Percentiles rank a stretch among this genome's conserved stretches.
Conservation (phyloP, 306 rosid genomes). For the Dryas octopetala region DNA sequence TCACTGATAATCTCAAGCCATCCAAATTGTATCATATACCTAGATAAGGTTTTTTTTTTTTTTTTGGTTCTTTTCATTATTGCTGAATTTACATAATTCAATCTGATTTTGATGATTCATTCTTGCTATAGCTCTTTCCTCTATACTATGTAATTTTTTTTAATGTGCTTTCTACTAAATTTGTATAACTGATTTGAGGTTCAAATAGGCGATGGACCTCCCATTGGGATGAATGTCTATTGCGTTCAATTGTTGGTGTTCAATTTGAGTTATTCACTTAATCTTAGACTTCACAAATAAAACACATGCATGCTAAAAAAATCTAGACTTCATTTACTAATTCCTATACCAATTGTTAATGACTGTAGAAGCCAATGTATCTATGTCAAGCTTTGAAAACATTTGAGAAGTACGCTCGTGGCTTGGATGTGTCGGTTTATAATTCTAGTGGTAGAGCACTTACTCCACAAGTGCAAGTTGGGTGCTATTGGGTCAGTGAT, state of each 20-base stretch:
- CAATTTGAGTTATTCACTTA: too few species aligned
- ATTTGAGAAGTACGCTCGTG: too few species aligned
- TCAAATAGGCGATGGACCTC: background rate
- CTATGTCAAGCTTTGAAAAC: too few species aligned
- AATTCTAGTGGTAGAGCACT: too few species aligned
- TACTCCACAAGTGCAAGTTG: too few species aligned
- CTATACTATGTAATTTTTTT: background rate
- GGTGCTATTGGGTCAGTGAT: too few species aligned
- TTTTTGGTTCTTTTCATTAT: background rate
- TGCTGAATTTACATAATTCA: background rate
- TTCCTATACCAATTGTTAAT: too few species aligned
- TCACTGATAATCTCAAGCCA: slow-evolving; percentile 54
- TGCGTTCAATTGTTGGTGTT: background rate
- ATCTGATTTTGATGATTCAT: slow-evolving; percentile 10
- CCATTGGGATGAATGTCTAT: background rate
- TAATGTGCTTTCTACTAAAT: background rate
- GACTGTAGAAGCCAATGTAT: too few species aligned
- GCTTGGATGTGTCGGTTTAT: too few species aligned
- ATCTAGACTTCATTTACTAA: too few species aligned
- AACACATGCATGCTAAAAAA: too few species aligned
- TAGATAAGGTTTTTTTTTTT: slow-evolving; percentile 18
- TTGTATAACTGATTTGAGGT: background rate
- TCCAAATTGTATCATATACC: slow-evolving; percentile 79
- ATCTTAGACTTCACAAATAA: too few species aligned
- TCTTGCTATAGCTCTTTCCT: background rate